Conservation (phyloP, 768 basidiomycete species). For the Mycena rosella region DNA sequence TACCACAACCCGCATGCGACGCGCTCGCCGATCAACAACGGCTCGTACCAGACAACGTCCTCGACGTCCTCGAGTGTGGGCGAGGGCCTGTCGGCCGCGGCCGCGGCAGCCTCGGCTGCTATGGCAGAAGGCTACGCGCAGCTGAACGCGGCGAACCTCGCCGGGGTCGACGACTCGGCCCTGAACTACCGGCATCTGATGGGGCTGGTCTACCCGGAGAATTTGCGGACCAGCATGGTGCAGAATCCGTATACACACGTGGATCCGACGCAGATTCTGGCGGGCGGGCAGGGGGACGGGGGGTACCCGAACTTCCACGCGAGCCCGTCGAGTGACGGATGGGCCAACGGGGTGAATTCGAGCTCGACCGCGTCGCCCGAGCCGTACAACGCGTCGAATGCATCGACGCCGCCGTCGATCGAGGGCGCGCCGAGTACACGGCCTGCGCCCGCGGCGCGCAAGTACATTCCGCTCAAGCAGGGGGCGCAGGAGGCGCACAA, state of each 20-base stretch:
- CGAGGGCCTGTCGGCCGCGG: conserved; percentile 74
- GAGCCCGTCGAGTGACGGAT: conserved; percentile 87
- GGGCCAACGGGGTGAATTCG: conserved; percentile 76
- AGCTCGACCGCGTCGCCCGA: conserved; percentile 84
- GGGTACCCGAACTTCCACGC: conserved; percentile 70
- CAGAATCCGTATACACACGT: conserved; percentile 79
- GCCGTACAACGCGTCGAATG: conserved; percentile 75
- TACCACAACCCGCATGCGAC: conserved; percentile 32
- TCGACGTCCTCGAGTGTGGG: conserved; percentile 40
- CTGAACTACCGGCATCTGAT: conserved; percentile 78
- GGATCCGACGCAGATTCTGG: conserved; percentile 91
- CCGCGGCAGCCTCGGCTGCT: conserved; percentile 74
- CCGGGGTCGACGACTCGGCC: conserved; percentile 65
- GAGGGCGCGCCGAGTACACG: conserved; percentile 58
- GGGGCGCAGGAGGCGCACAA: conserved; percentile 65
- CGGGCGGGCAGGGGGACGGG: conserved; percentile 49
- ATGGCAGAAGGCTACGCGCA: conserved; percentile 83
- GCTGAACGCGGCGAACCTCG: conserved; percentile 66
- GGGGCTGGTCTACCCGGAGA: conserved; percentile 70
- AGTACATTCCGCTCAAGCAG: conserved; percentile 76
- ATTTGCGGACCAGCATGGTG: conserved; percentile 57
- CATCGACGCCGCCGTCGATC: conserved; percentile 79
- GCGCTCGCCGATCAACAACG: conserved; percentile 37
- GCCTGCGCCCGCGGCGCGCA: conserved; percentile 54
- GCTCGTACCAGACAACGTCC: conserved; percentile 45